Percentiles rank a stretch among this genome's conserved stretches.
These are phyloP conservation scores for Entamoeba histolytica DNA, from an alignment of 208 protist species.

Conservation along the genomic window DNA sequence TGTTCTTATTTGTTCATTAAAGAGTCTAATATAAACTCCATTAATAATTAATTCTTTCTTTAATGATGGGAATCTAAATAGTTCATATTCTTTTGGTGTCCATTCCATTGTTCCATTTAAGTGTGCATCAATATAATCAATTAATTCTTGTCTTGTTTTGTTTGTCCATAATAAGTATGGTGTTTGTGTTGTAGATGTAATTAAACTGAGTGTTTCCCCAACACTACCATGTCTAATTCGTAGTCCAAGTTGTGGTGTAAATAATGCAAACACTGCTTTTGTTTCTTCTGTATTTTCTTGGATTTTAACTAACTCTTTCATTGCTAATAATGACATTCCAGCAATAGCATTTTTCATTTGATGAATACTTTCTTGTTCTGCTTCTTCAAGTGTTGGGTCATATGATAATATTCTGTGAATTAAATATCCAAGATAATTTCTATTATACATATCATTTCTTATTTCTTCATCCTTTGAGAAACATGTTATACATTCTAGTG, in stretches of 20 bases:
- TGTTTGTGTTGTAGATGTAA: not conserved
- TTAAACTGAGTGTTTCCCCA: not conserved
- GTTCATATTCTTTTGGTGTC: not conserved
- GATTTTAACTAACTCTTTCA: not conserved
- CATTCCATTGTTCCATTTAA: not conserved
- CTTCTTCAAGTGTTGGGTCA: not conserved
- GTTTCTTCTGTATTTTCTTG: not conserved
- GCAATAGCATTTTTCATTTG: not conserved
- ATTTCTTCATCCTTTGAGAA: not conserved
- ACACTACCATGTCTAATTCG: not conserved
- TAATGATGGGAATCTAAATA: not conserved
- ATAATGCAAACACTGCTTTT: not conserved
- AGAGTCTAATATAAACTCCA: not conserved
- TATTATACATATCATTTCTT: not conserved
- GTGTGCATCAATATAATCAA: not conserved
- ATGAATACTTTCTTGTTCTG: not conserved
- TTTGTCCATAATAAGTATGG: not conserved
- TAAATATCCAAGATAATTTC: not conserved
- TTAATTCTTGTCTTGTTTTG: not conserved
- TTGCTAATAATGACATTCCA: not conserved
- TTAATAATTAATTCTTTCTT: not conserved
- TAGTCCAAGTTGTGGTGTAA: not conserved
- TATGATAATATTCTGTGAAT: not conserved
- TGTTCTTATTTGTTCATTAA: not conserved
- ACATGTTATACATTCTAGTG: not conserved